Conservation (phyloP, 257 asterid genomes). For the Nicotiana sylvestris region DNA sequence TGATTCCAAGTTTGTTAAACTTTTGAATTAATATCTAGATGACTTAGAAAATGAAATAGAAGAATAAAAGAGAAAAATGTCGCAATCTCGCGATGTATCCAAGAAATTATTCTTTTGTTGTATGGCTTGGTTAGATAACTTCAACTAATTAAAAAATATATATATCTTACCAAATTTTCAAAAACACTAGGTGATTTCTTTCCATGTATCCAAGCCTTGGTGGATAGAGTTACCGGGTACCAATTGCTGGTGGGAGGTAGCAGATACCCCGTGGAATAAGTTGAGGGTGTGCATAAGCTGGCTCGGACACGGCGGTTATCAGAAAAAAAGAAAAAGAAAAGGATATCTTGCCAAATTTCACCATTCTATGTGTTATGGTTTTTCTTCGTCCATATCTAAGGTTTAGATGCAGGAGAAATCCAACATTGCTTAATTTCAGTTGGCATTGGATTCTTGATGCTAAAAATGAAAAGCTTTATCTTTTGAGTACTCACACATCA, state of each 20-base stretch:
- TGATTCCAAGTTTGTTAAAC: background rate
- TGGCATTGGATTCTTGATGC: background rate
- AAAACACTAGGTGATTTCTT: too few species aligned
- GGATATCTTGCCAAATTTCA: background rate
- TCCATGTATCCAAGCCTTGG: too few species aligned
- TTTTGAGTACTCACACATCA: background rate
- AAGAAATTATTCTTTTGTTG: background rate
- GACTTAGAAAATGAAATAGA: background rate
- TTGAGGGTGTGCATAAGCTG: too few species aligned
- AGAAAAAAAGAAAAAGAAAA: too few species aligned
- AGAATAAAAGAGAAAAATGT: background rate
- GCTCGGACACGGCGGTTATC: too few species aligned
- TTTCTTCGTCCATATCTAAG: background rate
- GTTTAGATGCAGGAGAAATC: background rate
- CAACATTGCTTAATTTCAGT: background rate
- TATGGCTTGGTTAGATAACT: background rate
- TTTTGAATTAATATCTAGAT: background rate
- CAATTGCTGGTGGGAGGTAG: too few species aligned
- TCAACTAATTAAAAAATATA: too few species aligned
- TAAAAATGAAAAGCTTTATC: background rate
- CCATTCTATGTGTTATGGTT: background rate
- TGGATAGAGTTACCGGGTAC: too few species aligned
- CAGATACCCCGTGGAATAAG: too few species aligned
- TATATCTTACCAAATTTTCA: too few species aligned
- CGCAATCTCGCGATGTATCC: background rate